Percentiles rank a stretch among this genome's conserved stretches.
phyloP scores from a whole-genome alignment of 192 early-diverging fungal species.

The Backusella tarrabulga region DNA sequence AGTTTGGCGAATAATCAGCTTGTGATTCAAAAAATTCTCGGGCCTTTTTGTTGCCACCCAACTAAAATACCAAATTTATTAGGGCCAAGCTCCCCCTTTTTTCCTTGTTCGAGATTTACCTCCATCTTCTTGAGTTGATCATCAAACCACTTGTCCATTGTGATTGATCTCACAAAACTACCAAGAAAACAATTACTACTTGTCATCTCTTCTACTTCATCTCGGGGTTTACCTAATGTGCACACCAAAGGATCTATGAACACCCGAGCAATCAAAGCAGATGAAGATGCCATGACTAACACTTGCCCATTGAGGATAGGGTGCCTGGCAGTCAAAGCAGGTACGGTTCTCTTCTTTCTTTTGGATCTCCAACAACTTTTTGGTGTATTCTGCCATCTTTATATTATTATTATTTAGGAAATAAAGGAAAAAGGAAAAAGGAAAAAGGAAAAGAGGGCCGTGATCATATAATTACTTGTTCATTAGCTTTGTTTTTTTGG shows the following conservation, averaged over 20 bases:
- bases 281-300: slow-evolving; percentile 95
- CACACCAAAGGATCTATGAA: slow-evolving; percentile 83
- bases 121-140: slow-evolving; percentile 96
- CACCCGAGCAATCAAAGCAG: slow-evolving; percentile 92
- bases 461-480: not conserved
- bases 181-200: not conserved
- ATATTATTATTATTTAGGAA: not conserved
- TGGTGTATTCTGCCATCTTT: slow-evolving; percentile 53
- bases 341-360: slow-evolving; percentile 55
- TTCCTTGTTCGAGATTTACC: slow-evolving; percentile 26
- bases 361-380: slow-evolving; percentile 60
- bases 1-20: slow-evolving; percentile 68
- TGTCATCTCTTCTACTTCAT: slow-evolving; percentile 1
- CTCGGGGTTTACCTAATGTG: slow-evolving; percentile 57
- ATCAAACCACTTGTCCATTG: slow-evolving; percentile 96
- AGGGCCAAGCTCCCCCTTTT: not conserved
- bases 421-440: slow-evolving; percentile 2
- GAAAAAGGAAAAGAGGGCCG: not conserved
- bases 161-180: slow-evolving; percentile 95
- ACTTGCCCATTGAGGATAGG: slow-evolving; percentile 87
- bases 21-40: slow-evolving; percentile 82
- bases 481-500: not conserved
- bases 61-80: slow-evolving; percentile 24
- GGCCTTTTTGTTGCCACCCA: slow-evolving; percentile 88
- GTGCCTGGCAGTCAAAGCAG: slow-evolving; percentile 90